Base-by-base conservation (phyloP, 1,284 basidiomycete genomes). In the Termitomyces sp. region DNA sequence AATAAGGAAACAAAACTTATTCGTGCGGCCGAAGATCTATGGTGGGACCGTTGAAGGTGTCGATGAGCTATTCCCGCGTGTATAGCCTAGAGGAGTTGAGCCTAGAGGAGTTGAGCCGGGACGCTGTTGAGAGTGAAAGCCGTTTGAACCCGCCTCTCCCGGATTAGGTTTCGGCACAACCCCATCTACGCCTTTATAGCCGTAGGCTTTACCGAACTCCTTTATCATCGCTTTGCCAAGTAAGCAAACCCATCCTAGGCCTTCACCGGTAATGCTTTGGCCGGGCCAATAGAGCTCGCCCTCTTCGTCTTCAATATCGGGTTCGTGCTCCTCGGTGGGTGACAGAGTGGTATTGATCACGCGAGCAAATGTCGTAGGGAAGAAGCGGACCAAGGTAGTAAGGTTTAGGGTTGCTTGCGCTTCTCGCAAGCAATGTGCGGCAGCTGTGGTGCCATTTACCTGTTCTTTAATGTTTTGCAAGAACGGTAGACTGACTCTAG, bases 161-260 rank as follows among this genome's bases (percentile, higher is more conserved):
- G 68, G 68, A 53, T 74, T 73, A 9, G 83, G 79, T 62, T 85
- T 86, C n/a, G 78, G 82, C 41, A 89, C 78, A 16, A 83, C 78
- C 14, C 86, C 86, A 19, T 81, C 76, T 16, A 86, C 64, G 39
- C 87, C 84, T 50, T 71, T 72, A 69, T 90, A 90, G 13, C 83
- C 85, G 65, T 83, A 82, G 30, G 79, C 75, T 62, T 80, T 81
- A 55, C 86, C 86, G 61, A 86, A 85, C 64, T 90, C 87, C 60
- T 77, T 81, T 62, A 90, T 79, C 87, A 90, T 90, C 38, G 86
- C 83, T 64, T 84, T 86, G 57, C 86, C 87, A 78, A 90, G 81
- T 38, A 84, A 71, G 65, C 86, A 88, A 13, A 88, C 80, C 87
- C 87, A 90, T 14, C 83, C 87, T 28, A 90, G 72, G 46, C 87